Evolutionary conservation across 2,329 filamentous ascomycete genomes (phyloP).

Genomic region (Ascocoryne sarcoides): DNA sequence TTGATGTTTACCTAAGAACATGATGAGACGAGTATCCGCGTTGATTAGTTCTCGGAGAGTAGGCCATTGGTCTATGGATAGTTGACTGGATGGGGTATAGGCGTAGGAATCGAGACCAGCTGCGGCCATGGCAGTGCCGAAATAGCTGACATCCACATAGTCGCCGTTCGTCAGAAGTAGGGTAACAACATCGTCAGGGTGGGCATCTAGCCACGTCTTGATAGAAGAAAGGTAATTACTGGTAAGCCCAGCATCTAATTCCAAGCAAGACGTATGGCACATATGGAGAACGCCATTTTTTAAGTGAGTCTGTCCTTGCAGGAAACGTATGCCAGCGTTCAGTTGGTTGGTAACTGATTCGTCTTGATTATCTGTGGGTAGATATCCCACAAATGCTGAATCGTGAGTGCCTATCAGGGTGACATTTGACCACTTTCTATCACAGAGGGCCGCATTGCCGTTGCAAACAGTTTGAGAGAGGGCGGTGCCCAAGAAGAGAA

Average conservation of each 20-base stretch:
- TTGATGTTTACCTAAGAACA: constrained; percentile 63
- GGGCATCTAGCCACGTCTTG: constrained; percentile 48
- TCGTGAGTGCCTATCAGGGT: constrained; percentile 67
- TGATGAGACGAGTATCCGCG: constrained; percentile 53
- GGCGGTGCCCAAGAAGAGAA: constrained; percentile 2
- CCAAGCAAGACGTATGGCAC: constrained; percentile 52
- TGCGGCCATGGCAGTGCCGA: constrained; percentile 32
- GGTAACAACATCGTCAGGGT: constrained; percentile 53
- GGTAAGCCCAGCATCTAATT: constrained; percentile 50
- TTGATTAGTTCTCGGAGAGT: constrained; percentile 59
- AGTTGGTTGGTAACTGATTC: constrained; percentile 51
- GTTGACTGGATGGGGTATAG: constrained; percentile 20
- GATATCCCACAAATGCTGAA: constrained; percentile 32
- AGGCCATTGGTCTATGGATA: constrained; percentile 42
- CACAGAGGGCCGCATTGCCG: constrained; percentile 68
- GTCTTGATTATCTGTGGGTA: constrained; percentile 43
- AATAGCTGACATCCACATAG: constrained; percentile 42
- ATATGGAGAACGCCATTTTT: constrained; percentile 13
- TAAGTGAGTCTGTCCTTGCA: constrained; percentile 46
- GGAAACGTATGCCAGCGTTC: constrained; percentile 53
- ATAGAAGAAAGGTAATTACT: constrained; percentile 45
- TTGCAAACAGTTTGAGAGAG: constrained; percentile 35
- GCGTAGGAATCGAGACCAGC: constrained; percentile 22
- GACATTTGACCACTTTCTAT: constrained; percentile 62
- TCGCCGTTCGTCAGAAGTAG: constrained; percentile 58